phyloP scores from a whole-genome alignment of 1,284 basidiomycete genomes.

The Prillingera fragicola region DNA sequence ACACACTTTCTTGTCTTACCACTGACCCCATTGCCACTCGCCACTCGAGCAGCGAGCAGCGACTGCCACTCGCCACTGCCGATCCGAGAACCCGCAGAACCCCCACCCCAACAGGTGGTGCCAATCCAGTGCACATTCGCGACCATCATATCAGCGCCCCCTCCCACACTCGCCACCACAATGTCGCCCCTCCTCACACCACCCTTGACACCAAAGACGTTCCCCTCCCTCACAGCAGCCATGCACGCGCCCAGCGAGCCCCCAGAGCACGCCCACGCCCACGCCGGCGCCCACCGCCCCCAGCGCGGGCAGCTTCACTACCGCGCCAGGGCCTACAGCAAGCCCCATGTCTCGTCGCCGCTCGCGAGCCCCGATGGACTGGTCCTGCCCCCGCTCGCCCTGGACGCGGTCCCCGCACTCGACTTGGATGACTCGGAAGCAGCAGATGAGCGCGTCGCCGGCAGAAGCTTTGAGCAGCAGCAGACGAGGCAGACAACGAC shows the following conservation, averaged over 20 bases:
- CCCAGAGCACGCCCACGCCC: not conserved
- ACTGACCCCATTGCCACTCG: too few species aligned
- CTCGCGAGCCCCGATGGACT: constrained; percentile 9
- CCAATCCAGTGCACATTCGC: too few species aligned
- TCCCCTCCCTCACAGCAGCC: constrained; percentile 1
- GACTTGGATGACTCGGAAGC: too few species aligned
- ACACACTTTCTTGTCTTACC: too few species aligned
- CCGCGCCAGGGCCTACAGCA: not conserved
- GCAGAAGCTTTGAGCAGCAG: not conserved
- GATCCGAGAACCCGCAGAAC: too few species aligned
- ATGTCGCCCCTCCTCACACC: constrained; percentile 28
- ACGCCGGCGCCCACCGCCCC: constrained; percentile 1
- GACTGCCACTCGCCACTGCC: too few species aligned
- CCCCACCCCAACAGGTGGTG: too few species aligned
- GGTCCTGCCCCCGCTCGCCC: constrained; percentile 10
- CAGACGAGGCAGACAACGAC: too few species aligned
- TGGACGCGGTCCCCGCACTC: constrained; percentile 12
- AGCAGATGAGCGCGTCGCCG: too few species aligned
- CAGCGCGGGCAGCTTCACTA: too few species aligned
- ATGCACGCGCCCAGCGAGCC: not conserved
- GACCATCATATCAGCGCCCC: not conserved
- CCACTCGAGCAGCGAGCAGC: too few species aligned
- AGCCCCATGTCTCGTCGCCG: constrained; percentile 1
- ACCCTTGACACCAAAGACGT: constrained; percentile 31
- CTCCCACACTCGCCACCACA: not conserved